phyloP scores from a whole-genome alignment of 331 rosid species.

The Stylosanthes scabra region DNA sequence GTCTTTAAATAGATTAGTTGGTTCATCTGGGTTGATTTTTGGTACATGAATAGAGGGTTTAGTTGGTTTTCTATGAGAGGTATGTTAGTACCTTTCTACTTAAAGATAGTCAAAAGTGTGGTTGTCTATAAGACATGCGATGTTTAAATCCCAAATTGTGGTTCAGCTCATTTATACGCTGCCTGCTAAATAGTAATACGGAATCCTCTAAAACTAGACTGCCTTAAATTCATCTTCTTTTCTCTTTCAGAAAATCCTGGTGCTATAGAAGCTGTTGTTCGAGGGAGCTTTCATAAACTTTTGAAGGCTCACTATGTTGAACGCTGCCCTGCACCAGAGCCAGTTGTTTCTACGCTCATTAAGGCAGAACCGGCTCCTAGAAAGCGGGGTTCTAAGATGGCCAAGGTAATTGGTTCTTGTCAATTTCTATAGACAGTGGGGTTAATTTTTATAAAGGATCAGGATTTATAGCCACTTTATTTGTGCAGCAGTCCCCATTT shows the following conservation, averaged over 20 bases:
- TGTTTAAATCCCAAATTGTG: constrained; percentile 25
- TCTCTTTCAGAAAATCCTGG: constrained; percentile 55
- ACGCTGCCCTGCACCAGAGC: constrained; percentile 84
- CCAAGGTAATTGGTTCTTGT: constrained; percentile 63
- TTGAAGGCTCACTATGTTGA: constrained; percentile 64
- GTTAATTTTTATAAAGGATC: constrained; percentile 15
- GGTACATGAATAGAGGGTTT: constrained; percentile 16
- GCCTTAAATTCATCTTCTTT: constrained; percentile 28
- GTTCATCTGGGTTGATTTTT: constrained; percentile 14
- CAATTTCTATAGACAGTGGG: constrained; percentile 23
- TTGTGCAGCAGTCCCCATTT: not conserved
- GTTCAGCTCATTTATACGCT: constrained; percentile 17
- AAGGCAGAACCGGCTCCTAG: constrained; percentile 51
- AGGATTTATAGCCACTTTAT: constrained; percentile 1
- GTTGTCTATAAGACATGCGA: not conserved
- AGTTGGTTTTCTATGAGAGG: constrained; percentile 17
- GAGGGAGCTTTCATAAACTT: constrained; percentile 67
- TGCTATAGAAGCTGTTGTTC: constrained; percentile 50
- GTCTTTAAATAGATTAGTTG: not conserved
- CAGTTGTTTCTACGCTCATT: constrained; percentile 49
- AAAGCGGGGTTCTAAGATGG: constrained; percentile 72
- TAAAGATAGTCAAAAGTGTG: constrained; percentile 14
- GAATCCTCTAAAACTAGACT: not conserved
- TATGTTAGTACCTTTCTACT: not conserved
- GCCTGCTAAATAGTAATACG: not conserved